These are phyloP conservation scores for Moniliophthora roreri DNA, from an alignment of 1,284 basidiomycete species.

Conservation along the genomic window DNA sequence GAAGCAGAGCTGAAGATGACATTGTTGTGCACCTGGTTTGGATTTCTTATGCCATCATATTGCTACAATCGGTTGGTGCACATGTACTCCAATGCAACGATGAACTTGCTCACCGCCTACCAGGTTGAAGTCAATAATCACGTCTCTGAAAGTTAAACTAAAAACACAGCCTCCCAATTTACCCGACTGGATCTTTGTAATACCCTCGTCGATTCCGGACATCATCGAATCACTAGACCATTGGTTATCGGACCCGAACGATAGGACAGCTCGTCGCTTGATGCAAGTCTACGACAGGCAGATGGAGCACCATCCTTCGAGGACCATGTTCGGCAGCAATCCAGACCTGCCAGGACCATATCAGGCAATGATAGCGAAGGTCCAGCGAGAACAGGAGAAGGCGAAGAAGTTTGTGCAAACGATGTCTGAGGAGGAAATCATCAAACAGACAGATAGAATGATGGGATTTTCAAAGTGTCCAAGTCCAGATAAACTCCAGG, in stretches of 20 bases:
- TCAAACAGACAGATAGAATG: no score
- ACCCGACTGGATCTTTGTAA: constrained; percentile 26
- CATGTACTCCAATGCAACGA: background rate
- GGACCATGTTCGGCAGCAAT: background rate
- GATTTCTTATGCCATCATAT: no score
- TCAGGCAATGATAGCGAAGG: background rate
- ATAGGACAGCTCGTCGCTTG: constrained; percentile 8
- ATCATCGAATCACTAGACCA: constrained; percentile 20
- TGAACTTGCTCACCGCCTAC: background rate
- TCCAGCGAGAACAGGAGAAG: constrained; percentile 9
- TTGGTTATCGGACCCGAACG: constrained; percentile 17
- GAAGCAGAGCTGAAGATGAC: no score
- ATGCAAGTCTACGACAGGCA: no score
- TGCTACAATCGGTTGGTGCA: background rate
- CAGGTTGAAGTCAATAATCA: constrained; percentile 7
- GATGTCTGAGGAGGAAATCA: no score
- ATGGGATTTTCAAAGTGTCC: no score
- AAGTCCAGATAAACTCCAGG: no score
- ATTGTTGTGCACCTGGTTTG: no score
- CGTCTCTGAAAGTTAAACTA: constrained; percentile 7
- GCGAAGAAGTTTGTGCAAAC: no score
- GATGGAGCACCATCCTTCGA: no score
- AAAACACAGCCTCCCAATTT: constrained; percentile 17
- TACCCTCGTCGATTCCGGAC: constrained; percentile 17
- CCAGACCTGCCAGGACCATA: no score